phyloP scores from a whole-genome alignment of 768 basidiomycete species.

The Clitopilus hobsonii region DNA sequence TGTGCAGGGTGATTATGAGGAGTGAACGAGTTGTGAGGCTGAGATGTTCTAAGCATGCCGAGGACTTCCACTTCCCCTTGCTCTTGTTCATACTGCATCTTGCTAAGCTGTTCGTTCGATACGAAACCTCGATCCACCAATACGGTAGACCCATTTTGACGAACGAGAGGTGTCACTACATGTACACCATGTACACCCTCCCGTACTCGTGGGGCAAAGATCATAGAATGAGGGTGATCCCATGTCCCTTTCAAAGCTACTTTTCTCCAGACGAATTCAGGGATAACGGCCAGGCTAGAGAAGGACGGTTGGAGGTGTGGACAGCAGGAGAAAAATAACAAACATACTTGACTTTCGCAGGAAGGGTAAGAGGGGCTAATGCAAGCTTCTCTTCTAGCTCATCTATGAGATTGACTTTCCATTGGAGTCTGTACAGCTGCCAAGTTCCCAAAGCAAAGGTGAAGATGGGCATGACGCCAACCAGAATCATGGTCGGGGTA shows the following conservation, averaged over 20 bases:
- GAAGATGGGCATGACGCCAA: constrained; percentile 86
- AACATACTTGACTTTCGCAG: constrained; percentile 81
- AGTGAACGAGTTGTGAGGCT: constrained; percentile 73
- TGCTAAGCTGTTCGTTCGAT: constrained; percentile 39
- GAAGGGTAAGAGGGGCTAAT: constrained; percentile 72
- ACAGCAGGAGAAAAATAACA: constrained; percentile 1
- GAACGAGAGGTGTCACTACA: constrained; percentile 80
- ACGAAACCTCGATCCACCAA: constrained; percentile 94
- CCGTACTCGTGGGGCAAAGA: constrained; percentile 81
- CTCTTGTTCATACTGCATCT: constrained; percentile 28
- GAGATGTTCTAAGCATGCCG: constrained; percentile 84
- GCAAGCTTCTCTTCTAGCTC: constrained; percentile 89
- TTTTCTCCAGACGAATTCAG: constrained; percentile 87
- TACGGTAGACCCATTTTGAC: constrained; percentile 77
- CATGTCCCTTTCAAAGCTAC: constrained; percentile 76
- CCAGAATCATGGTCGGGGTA: constrained; percentile 65
- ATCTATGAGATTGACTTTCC: constrained; percentile 93
- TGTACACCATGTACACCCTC: constrained; percentile 88
- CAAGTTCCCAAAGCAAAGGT: constrained; percentile 88
- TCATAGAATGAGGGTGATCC: constrained; percentile 73
- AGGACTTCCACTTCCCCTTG: constrained; percentile 64
- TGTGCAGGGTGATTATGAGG: constrained; percentile 80
- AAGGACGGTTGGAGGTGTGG: constrained; percentile 13
- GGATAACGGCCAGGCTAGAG: constrained; percentile 60
- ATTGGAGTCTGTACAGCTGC: constrained; percentile 90